phyloP scores from a whole-genome alignment of 345 rosid genomes.

The Raphanus raphanistrum region DNA sequence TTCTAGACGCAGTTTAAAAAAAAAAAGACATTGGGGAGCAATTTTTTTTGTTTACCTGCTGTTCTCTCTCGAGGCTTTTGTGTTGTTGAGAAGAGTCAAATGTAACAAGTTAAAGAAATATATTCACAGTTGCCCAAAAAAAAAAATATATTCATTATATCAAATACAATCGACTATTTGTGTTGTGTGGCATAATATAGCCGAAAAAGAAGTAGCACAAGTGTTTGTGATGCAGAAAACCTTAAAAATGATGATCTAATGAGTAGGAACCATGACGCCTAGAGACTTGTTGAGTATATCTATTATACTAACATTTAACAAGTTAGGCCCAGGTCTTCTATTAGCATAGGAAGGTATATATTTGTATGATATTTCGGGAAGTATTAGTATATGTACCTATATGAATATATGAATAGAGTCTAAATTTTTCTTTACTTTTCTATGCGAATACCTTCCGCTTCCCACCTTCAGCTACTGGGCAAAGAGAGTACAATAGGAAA shows the following conservation, averaged over 20 bases:
- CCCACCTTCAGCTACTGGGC: not conserved
- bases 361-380: not conserved
- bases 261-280: not conserved
- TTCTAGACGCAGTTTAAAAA: not conserved
- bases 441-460: no score
- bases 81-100: not conserved
- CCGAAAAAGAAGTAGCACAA: not conserved
- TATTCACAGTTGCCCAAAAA: no score
- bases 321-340: no score
- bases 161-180: not conserved
- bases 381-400: not conserved
- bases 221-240: not conserved
- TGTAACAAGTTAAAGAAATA: not conserved
- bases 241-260: not conserved
- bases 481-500: not conserved
- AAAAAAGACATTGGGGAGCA: not conserved
- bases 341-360: not conserved
- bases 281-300: not conserved
- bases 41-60: not conserved
- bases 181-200: not conserved
- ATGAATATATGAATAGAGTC: no score
- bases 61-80: not conserved
- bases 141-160: not conserved
- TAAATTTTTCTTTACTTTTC: no score
- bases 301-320: not conserved